Base-by-base conservation (phyloP, 164 flowering plant species). In the Sextonia rubra region DNA sequence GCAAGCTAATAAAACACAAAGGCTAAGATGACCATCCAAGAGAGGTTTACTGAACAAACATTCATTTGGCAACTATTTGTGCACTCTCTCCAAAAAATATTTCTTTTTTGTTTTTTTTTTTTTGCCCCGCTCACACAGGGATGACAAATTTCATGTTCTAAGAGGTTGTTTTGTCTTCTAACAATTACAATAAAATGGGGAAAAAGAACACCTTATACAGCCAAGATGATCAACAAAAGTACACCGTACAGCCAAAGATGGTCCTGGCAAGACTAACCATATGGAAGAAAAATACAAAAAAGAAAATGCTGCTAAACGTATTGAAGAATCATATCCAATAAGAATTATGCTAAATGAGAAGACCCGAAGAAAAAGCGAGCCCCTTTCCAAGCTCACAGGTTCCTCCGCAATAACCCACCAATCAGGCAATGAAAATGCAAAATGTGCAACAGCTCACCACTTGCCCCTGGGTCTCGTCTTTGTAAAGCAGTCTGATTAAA, bases 191-290 rank as follows among this genome's bases (percentile, higher is more conserved):
- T 17, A 25, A 62, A 62, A 62, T 62, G 65, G 26, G 25, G 24
- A 27, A 61, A 64, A 18, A 64, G 30, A 64, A 26, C 67, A 64
- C n/a, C 67, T 64, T 64, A 64, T 64, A 64, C 67, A 29, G 27
- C 27, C 4, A 29, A 64, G n/a, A 29, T 64, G n/a, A 64, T 64
- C 44, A 27, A 64, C 20, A 29, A 64, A 61, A 27, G 18, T 18
- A 64, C 44, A 25, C 17, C 30, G 17, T 64, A 64, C 15, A 61
- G 14, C 6, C 32, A 30, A 64, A 25, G 3, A 20, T 18, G 15
- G 1, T 29, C 17, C 11, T 64, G n/a, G 47, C 67, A 64, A 29
- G 67, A 64, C 27, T 64, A 27, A n/a, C 22, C 14, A 20, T 18
- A 20, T 15, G 58, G 44, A 37, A 37, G 44, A 37, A 37, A 8